These are phyloP conservation scores for Allomyces macrogynus DNA, from an alignment of 192 early-diverging fungal species.

Conservation along the genomic window DNA sequence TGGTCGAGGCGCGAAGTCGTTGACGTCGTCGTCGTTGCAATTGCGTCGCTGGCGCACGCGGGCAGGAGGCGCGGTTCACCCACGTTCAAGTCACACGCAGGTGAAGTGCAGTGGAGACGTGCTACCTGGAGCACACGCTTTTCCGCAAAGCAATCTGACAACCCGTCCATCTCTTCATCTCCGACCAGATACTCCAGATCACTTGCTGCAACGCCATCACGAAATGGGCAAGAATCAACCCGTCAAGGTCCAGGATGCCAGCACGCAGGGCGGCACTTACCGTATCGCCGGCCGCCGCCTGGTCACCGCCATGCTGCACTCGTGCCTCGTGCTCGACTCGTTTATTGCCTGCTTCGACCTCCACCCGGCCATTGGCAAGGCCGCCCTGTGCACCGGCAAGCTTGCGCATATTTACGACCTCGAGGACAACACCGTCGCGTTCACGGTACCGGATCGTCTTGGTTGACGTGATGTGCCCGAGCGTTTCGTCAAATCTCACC, in stretches of 20 bases:
- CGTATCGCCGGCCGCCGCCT: constrained; percentile 24
- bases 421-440: constrained; percentile 11
- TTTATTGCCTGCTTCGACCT: constrained; percentile 23
- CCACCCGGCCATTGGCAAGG: constrained; percentile 5
- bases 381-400: constrained; percentile 19
- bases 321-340: constrained; percentile 24
- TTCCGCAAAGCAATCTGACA: no score
- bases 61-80: no score
- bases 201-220: background rate
- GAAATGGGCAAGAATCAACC: constrained; percentile 1
- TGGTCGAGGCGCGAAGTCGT: no score
- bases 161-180: no score
- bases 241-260: constrained; percentile 19
- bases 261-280: constrained; percentile 21
- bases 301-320: constrained; percentile 20
- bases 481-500: no score
- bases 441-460: constrained; percentile 10
- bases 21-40: no score
- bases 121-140: no score
- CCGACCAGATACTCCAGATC: no score
- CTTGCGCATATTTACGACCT: constrained; percentile 17
- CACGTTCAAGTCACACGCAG: no score
- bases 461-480: no score
- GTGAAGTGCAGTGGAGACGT: no score
- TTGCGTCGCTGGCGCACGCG: no score